phyloP scores from a whole-genome alignment of 352 stramenopile species.

The Phytophthora pluvialis region DNA sequence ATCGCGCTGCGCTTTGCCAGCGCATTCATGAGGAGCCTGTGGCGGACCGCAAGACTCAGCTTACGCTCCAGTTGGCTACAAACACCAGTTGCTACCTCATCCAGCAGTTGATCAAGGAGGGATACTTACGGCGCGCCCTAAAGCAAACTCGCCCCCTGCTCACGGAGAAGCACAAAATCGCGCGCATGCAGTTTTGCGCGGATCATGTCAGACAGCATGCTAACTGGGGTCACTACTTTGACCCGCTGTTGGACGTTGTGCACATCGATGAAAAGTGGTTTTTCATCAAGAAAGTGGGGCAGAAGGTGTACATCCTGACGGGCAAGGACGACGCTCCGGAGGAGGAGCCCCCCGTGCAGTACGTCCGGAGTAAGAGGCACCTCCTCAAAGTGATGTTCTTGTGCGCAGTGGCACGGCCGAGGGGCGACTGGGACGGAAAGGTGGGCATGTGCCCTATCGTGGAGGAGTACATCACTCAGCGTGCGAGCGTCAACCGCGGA shows the following conservation, averaged over 20 bases:
- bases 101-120: slow-evolving; percentile 10
- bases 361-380: slow-evolving; percentile 1
- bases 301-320: slow-evolving; percentile 8
- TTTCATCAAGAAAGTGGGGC: slow-evolving; percentile 11
- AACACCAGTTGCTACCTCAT: background rate
- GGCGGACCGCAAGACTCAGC: background rate
- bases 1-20: background rate
- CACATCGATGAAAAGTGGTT: slow-evolving; percentile 18
- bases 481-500: background rate
- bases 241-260: slow-evolving; percentile 1
- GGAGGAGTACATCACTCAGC: background rate
- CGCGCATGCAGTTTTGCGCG: background rate
- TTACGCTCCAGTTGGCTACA: background rate
- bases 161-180: background rate
- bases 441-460: slow-evolving; percentile 6
- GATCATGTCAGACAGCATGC: background rate
- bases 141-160: background rate
- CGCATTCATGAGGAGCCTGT: background rate
- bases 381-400: slow-evolving; percentile 9
- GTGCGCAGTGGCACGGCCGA: slow-evolving; percentile 1
- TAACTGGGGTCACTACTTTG: background rate
- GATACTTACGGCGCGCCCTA: slow-evolving; percentile 8
- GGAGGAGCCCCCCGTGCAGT: background rate
- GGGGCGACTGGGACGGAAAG: slow-evolving; percentile 4
- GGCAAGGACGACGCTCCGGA: slow-evolving; percentile 2